These are phyloP conservation scores for Rhizophagus prolifer DNA, from an alignment of 192 early-diverging fungal genomes.

Conservation along the genomic window DNA sequence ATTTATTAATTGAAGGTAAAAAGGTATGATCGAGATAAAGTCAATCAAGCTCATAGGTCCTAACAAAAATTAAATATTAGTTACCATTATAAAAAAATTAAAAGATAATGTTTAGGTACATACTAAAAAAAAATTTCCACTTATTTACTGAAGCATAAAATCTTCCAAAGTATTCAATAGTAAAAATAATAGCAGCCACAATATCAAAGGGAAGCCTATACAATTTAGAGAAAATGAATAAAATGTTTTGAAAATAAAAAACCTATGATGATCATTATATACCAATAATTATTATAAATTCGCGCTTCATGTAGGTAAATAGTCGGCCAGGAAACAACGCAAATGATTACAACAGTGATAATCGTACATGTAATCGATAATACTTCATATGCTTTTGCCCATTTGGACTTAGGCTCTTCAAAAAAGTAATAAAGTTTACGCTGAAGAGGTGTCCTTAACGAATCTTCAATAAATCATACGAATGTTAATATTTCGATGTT, in stretches of 20 bases:
- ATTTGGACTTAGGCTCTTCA: not conserved
- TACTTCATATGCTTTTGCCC: not conserved
- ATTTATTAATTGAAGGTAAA: not conserved
- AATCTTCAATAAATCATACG: not conserved
- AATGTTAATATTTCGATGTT: not conserved
- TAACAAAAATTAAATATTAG: not conserved
- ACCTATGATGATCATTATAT: not conserved
- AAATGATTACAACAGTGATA: not conserved
- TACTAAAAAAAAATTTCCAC: slow-evolving; percentile 7
- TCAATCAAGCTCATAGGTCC: slow-evolving; percentile 8
- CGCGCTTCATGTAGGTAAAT: not conserved
- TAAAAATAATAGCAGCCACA: not conserved
- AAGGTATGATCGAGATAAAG: slow-evolving; percentile 4
- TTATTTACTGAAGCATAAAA: slow-evolving; percentile 16
- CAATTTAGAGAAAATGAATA: not conserved
- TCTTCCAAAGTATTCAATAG: slow-evolving; percentile 21
- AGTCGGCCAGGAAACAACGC: slow-evolving; percentile 2
- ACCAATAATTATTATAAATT: not conserved
- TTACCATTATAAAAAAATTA: not conserved
- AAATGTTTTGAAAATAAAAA: not conserved
- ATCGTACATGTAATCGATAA: not conserved
- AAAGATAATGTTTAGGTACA: not conserved
- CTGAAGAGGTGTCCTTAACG: not conserved
- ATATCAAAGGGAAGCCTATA: slow-evolving; percentile 1
- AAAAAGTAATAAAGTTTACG: slow-evolving; percentile 26